Evolutionary conservation across 441 rosid species (phyloP).

Genomic region (Euphorbia corollata): DNA sequence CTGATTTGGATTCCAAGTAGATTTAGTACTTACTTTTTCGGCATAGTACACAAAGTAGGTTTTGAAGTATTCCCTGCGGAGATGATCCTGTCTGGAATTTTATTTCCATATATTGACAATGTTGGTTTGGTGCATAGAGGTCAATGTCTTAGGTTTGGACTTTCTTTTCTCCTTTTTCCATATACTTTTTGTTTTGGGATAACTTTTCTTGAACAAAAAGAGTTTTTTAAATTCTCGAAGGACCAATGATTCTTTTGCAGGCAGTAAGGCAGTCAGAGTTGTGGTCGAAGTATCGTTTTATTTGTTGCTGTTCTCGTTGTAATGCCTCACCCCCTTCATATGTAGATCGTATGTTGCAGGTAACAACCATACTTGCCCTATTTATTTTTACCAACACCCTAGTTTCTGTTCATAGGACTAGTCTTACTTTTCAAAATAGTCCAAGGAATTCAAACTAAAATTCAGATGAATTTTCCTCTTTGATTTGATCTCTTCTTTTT

Average conservation of each 20-base stretch:
- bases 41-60: not conserved
- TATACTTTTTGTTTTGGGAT: not conserved
- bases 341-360: conserved; percentile 60
- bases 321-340: conserved; percentile 38
- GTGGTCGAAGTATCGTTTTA: conserved; percentile 58
- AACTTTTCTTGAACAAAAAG: not conserved
- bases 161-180: not conserved
- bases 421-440: not conserved
- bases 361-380: conserved; percentile 15
- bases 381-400: not conserved
- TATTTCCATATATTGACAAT: too few relatives aligned
- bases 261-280: conserved; percentile 54
- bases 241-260: conserved; percentile 26
- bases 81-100: not conserved
- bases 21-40: not conserved
- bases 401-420: not conserved
- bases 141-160: not conserved
- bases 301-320: conserved; percentile 60
- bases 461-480: not conserved
- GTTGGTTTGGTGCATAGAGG: not conserved
- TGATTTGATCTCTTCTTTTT: not conserved
- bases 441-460: not conserved
- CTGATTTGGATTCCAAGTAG: not conserved
- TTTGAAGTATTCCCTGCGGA: not conserved
- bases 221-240: not conserved